phyloP scores from a whole-genome alignment of 441 rosid genomes.

The Brassica balearica region DNA sequence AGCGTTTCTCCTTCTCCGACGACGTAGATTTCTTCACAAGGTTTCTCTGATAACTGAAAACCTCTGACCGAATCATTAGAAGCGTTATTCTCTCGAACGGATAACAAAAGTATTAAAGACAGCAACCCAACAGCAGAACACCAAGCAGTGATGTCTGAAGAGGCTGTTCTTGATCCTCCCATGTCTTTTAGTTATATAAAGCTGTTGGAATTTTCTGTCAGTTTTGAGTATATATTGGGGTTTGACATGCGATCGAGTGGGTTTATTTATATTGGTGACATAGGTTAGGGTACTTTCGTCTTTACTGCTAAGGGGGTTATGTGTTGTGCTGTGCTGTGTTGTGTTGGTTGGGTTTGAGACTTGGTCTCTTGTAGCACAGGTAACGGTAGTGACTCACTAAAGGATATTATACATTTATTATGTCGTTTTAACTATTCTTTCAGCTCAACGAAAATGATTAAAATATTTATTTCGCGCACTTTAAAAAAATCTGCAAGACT shows the following conservation, averaged over 20 bases:
- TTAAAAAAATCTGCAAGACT: too few species aligned
- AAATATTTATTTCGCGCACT: too few species aligned
- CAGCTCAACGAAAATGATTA: too few species aligned
- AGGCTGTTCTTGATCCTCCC: conserved; percentile 40
- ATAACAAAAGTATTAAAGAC: conserved; percentile 61
- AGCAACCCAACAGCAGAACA: conserved; percentile 66
- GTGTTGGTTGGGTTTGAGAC: conserved; percentile 43
- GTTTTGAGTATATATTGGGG: background rate
- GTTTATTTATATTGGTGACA: conserved; percentile 15
- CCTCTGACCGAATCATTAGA: conserved; percentile 51
- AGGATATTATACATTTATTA: conserved; percentile 1
- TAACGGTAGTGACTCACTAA: conserved; percentile 40
- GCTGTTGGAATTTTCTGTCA: background rate
- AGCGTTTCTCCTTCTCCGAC: conserved; percentile 95
- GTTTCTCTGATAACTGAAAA: conserved; percentile 48
- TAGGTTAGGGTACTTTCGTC: conserved; percentile 35
- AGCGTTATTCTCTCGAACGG: conserved; percentile 48
- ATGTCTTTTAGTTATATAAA: conserved; percentile 27
- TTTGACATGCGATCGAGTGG: conserved; percentile 13
- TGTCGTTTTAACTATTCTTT: too few species aligned
- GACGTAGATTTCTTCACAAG: conserved; percentile 90
- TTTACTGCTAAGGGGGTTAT: background rate
- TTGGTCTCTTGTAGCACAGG: conserved; percentile 33
- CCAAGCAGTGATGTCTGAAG: conserved; percentile 67
- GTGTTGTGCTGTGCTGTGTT: background rate